Conservation (phyloP, 768 basidiomycete genomes). For the Suillus spraguei region DNA sequence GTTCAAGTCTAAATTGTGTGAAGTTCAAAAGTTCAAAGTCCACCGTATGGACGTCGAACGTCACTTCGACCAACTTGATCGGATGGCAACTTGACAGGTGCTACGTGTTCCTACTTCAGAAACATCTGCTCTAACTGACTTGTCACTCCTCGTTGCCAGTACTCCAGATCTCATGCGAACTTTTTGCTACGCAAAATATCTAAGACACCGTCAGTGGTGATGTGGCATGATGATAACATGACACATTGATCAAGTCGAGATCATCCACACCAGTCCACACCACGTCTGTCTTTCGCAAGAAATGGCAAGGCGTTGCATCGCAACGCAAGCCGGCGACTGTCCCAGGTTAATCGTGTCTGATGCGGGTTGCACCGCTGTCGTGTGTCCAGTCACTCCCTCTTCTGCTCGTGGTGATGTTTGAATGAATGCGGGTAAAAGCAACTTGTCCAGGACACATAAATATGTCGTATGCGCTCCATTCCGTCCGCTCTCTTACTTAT, state of each 20-base stretch:
- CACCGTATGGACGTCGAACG: not conserved
- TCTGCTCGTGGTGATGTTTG: not conserved
- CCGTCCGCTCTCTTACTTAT: not conserved
- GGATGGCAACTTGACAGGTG: not conserved
- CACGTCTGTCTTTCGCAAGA: not conserved
- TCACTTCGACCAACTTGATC: not conserved
- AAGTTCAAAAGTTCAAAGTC: not conserved
- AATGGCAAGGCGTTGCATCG: too few relatives aligned
- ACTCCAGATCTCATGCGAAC: not conserved
- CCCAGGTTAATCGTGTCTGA: not conserved
- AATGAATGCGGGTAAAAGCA: not conserved
- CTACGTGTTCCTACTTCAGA: not conserved
- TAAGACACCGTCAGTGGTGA: not conserved
- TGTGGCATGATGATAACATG: not conserved
- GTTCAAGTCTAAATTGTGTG: not conserved
- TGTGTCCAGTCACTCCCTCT: not conserved
- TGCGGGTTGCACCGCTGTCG: not conserved
- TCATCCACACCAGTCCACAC: not conserved
- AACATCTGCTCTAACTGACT: not conserved
- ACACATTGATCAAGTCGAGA: not conserved
- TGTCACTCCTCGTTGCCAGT: not conserved
- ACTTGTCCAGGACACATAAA: not conserved
- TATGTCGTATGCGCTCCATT: not conserved
- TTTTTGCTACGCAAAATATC: not conserved
- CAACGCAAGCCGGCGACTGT: too few relatives aligned